These are phyloP conservation scores for Pneumocystis sp. DNA, from an alignment of 1,139 yeast genomes.

Conservation along the genomic window DNA sequence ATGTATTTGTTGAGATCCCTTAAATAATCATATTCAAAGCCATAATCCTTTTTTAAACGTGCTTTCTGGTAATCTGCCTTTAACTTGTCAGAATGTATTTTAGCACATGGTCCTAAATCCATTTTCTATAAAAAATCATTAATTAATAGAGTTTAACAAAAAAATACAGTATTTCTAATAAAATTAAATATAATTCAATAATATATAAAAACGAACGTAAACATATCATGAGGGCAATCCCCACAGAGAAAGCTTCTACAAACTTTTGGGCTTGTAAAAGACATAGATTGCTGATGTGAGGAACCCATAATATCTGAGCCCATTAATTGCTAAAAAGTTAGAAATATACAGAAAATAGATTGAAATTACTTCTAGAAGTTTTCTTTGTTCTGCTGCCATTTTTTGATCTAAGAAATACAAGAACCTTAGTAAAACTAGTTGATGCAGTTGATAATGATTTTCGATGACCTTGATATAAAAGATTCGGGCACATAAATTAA, in stretches of 20 bases:
- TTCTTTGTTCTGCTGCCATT: constrained; percentile 57
- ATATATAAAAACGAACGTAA: constrained; percentile 41
- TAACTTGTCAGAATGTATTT: constrained; percentile 60
- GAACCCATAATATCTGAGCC: constrained; percentile 38
- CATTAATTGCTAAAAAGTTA: constrained; percentile 42
- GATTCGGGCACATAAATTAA: not conserved
- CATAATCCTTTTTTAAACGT: constrained; percentile 39
- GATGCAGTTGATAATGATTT: not conserved
- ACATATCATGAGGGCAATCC: constrained; percentile 75
- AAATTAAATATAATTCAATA: not conserved
- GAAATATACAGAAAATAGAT: not conserved
- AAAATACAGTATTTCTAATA: not conserved
- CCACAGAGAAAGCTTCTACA: constrained; percentile 77
- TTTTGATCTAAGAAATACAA: not conserved
- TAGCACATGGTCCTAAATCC: constrained; percentile 69
- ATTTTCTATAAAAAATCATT: constrained; percentile 32
- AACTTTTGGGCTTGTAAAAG: constrained; percentile 47
- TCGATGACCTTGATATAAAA: not conserved
- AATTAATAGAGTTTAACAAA: not conserved
- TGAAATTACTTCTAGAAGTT: constrained; percentile 37
- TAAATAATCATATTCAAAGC: constrained; percentile 41
- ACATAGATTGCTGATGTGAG: constrained; percentile 22
- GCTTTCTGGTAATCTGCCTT: constrained; percentile 53
- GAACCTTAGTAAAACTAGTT: not conserved
- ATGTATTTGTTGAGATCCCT: constrained; percentile 41